phyloP scores from a whole-genome alignment of 768 basidiomycete species.

The Collybia mongolica region DNA sequence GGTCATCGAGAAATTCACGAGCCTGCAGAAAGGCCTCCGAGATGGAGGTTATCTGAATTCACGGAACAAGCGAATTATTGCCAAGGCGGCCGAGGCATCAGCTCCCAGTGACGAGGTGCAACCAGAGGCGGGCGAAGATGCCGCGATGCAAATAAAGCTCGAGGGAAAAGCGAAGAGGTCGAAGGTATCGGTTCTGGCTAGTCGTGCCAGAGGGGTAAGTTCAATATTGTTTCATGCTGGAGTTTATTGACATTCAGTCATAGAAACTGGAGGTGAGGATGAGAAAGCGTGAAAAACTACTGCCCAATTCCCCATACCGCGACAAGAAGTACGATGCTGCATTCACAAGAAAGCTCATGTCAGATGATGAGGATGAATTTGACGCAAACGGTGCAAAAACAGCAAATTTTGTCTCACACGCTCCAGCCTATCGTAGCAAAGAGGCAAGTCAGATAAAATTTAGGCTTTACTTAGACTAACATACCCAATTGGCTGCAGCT shows the following conservation, averaged over 20 bases:
- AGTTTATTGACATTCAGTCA: conserved; percentile 1
- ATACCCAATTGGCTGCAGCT: conserved; percentile 2
- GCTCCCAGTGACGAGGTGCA: neutral
- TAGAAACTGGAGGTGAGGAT: conserved; percentile 12
- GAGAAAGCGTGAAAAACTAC: conserved; percentile 1
- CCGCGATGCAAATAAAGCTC: neutral
- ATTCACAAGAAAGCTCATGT: conserved; percentile 12
- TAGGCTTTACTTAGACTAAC: too few relatives aligned
- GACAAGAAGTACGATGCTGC: conserved; percentile 10
- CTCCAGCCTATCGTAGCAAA: neutral
- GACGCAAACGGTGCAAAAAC: conserved; percentile 1
- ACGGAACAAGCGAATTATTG: neutral
- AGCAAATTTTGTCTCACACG: neutral
- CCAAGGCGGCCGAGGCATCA: neutral
- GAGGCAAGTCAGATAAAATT: neutral
- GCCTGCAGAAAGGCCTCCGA: conserved; percentile 3
- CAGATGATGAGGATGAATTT: conserved; percentile 17
- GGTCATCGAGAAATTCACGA: neutral
- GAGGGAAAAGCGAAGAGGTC: conserved; percentile 1
- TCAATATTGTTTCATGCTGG: neutral
- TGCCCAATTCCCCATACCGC: conserved; percentile 1
- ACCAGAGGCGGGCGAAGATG: neutral
- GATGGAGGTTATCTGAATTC: neutral
- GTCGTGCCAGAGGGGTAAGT: neutral
- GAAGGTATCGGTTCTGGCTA: neutral